phyloP scores from a whole-genome alignment of 768 basidiomycete genomes.

The Lactarius akahatsu region DNA sequence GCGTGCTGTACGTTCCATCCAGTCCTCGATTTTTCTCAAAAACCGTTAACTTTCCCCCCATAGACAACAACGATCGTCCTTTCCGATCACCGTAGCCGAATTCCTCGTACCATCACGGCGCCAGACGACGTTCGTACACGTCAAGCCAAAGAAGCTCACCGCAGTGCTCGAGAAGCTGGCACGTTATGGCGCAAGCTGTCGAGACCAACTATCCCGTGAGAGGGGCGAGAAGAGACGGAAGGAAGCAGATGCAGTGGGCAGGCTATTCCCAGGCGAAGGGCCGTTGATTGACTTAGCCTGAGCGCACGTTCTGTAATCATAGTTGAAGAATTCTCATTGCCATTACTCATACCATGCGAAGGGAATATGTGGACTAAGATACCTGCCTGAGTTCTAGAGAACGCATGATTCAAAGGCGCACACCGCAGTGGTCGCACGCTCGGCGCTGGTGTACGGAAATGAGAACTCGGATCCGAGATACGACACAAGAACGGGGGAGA shows the following conservation, averaged over 20 bases:
- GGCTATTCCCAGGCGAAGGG: constrained; percentile 72
- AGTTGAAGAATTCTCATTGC: constrained; percentile 25
- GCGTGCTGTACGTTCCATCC: constrained; percentile 55
- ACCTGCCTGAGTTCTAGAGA: constrained; percentile 27
- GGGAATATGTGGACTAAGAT: constrained; percentile 27
- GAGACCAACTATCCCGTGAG: constrained; percentile 60
- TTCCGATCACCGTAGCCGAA: constrained; percentile 69
- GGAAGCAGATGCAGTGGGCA: constrained; percentile 75
- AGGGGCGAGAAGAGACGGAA: constrained; percentile 68
- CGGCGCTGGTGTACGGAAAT: constrained; percentile 19
- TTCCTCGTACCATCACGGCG: constrained; percentile 73
- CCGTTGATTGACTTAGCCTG: constrained; percentile 38
- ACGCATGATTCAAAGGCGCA: constrained; percentile 22
- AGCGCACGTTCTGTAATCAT: not conserved
- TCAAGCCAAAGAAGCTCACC: constrained; percentile 72
- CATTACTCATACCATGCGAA: constrained; percentile 24
- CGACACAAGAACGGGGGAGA: constrained; percentile 21
- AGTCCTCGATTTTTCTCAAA: not conserved
- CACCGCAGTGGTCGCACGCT: constrained; percentile 20
- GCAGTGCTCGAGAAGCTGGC: constrained; percentile 78
- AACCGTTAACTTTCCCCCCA: not conserved
- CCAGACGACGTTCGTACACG: constrained; percentile 59
- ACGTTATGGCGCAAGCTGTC: constrained; percentile 59
- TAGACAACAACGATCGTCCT: constrained; percentile 75
- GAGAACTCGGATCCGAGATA: constrained; percentile 28